phyloP scores from a whole-genome alignment of 805 yeast species.

The Torulaspora delbrueckii region DNA sequence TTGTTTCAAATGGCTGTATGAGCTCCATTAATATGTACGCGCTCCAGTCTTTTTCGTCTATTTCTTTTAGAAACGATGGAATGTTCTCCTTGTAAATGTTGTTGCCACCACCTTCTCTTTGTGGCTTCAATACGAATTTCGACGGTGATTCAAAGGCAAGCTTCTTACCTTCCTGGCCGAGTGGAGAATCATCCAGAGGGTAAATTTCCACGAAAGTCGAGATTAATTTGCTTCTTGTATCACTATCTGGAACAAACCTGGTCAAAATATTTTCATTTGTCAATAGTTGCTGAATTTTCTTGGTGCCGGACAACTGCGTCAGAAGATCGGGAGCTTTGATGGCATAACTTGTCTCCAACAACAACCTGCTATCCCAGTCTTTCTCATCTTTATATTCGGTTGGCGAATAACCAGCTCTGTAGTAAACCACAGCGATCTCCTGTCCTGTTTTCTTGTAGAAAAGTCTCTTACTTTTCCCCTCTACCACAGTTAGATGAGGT shows the following conservation, averaged over 20 bases:
- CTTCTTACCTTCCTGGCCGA: slow-evolving; percentile 57
- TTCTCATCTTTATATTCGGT: slow-evolving; percentile 59
- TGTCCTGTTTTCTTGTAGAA: slow-evolving; percentile 50
- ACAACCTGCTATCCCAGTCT: slow-evolving; percentile 74
- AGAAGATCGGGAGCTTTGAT: slow-evolving; percentile 87
- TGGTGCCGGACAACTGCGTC: slow-evolving; percentile 89
- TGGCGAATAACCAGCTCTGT: slow-evolving; percentile 86
- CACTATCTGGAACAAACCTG: slow-evolving; percentile 38
- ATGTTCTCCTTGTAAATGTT: slow-evolving; percentile 85
- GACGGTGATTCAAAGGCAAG: slow-evolving; percentile 66
- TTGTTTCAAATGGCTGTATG: slow-evolving; percentile 64
- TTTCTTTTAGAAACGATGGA: slow-evolving; percentile 57
- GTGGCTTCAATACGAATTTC: slow-evolving; percentile 86
- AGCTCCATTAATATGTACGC: slow-evolving; percentile 93
- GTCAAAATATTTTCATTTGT: slow-evolving; percentile 50
- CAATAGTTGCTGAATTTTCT: slow-evolving; percentile 86
- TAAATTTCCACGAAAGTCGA: slow-evolving; percentile 78
- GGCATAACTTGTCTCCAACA: slow-evolving; percentile 69
- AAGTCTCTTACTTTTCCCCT: slow-evolving; percentile 41
- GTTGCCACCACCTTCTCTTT: slow-evolving; percentile 98
- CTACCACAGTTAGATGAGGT: slow-evolving; percentile 39
- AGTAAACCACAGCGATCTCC: slow-evolving; percentile 86
- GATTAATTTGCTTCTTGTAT: slow-evolving; percentile 31
- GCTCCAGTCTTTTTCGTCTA: slow-evolving; percentile 73
- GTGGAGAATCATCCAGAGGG: slow-evolving; percentile 70